Evolutionary conservation across 176 grass and related monocot genomes (phyloP).

Genomic region (Ananas comosus): DNA sequence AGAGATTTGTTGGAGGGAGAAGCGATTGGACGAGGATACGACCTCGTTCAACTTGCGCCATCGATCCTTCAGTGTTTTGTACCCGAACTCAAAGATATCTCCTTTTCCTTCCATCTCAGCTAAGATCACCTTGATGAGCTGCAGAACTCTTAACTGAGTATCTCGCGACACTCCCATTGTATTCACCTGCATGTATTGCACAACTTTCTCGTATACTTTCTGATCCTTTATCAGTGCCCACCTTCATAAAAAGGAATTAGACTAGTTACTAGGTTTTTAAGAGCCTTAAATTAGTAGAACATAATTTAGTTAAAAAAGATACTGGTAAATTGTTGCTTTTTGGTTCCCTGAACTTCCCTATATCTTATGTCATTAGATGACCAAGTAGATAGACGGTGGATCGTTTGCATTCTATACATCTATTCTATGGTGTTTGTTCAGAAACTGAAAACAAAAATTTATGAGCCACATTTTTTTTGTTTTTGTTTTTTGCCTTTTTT

Average conservation of each 20-base stretch:
- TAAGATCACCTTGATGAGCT: constrained; percentile 45
- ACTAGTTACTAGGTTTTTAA: no score
- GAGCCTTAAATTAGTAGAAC: no score
- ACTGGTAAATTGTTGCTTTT: no score
- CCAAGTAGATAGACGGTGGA: no score
- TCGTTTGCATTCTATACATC: no score
- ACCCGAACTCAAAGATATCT: constrained; percentile 68
- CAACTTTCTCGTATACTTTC: constrained; percentile 28
- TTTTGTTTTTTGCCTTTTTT: no score
- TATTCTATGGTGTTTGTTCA: no score
- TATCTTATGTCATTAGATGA: no score
- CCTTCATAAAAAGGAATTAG: constrained; percentile 17
- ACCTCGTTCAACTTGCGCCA: constrained; percentile 47
- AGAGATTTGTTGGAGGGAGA: constrained; percentile 55
- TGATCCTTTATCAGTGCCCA: constrained; percentile 78
- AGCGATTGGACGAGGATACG: constrained; percentile 36
- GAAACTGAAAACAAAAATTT: no score
- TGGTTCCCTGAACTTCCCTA: no score
- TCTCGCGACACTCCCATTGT: constrained; percentile 56
- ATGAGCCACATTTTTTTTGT: no score
- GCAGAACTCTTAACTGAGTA: constrained; percentile 56
- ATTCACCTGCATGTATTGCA: constrained; percentile 16
- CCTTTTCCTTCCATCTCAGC: constrained; percentile 29
- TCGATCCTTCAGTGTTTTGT: constrained; percentile 24
- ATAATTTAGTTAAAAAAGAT: no score